Evolutionary conservation across 1,284 basidiomycete species (phyloP).

Genomic region (Sphaerobolus stellatus): DNA sequence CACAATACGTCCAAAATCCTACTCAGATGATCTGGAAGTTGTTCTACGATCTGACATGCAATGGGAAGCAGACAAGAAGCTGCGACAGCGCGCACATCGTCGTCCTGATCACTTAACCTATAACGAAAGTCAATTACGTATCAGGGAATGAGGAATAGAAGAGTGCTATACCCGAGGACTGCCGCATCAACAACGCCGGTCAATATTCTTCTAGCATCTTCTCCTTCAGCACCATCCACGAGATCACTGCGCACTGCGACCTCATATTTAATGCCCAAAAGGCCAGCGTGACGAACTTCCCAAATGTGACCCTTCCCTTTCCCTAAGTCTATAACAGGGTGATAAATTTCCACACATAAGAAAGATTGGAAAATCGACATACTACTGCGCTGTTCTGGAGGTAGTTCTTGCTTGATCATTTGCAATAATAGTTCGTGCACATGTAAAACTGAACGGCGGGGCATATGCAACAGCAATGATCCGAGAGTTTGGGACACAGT

Average conservation of each 20-base stretch:
- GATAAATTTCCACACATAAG: background rate
- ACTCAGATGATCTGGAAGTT: constrained; percentile 72
- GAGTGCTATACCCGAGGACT: constrained; percentile 71
- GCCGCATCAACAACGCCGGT: constrained; percentile 84
- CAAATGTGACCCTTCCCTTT: constrained; percentile 67
- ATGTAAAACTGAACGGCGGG: constrained; percentile 68
- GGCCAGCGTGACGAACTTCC: constrained; percentile 96
- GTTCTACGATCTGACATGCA: constrained; percentile 74
- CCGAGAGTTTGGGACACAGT: constrained; percentile 95
- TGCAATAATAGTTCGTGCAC: constrained; percentile 84
- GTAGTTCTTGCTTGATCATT: constrained; percentile 90
- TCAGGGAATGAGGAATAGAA: background rate
- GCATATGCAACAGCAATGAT: constrained; percentile 86
- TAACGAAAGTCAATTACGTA: constrained; percentile 15
- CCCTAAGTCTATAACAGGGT: background rate
- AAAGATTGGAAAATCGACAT: background rate
- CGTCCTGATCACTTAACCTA: constrained; percentile 88
- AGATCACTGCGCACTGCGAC: constrained; percentile 90
- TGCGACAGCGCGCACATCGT: constrained; percentile 96
- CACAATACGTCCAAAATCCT: constrained; percentile 84
- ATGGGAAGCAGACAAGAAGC: constrained; percentile 91
- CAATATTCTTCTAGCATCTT: constrained; percentile 53
- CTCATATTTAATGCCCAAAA: constrained; percentile 97
- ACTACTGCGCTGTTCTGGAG: constrained; percentile 16
- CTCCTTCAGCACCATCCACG: constrained; percentile 46